phyloP scores from a whole-genome alignment of 1,284 basidiomycete genomes.

The Sporisorium exsertum region DNA sequence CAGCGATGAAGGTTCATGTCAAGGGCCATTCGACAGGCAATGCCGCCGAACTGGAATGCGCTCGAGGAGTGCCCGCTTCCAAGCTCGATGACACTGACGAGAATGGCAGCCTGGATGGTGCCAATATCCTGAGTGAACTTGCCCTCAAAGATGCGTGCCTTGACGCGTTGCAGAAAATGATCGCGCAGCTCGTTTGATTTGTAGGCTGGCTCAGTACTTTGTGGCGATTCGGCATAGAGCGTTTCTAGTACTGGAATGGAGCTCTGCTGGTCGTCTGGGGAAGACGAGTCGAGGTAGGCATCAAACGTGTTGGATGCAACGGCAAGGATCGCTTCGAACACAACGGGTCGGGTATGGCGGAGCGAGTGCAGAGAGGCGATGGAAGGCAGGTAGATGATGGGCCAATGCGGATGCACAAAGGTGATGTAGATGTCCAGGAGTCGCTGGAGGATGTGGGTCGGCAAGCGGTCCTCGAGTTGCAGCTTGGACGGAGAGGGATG shows the following conservation, averaged over 20 bases:
- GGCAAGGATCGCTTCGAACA: conserved; percentile 53
- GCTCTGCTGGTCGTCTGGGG: conserved; percentile 14
- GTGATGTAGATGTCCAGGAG: conserved; percentile 49
- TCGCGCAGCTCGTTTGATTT: conserved; percentile 42
- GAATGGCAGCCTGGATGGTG: conserved; percentile 49
- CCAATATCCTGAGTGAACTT: conserved; percentile 39
- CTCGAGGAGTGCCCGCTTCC: conserved; percentile 45
- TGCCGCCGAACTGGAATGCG: conserved; percentile 52
- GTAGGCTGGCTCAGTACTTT: conserved; percentile 18
- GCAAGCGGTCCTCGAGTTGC: conserved; percentile 37
- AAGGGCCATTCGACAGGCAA: conserved; percentile 50
- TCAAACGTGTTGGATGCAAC: conserved; percentile 53
- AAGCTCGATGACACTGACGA: conserved; percentile 49
- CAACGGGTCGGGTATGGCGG: conserved; percentile 31
- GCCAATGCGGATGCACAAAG: conserved; percentile 57
- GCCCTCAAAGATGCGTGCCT: conserved; percentile 45
- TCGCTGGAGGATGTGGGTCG: conserved; percentile 28
- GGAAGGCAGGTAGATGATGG: conserved; percentile 55
- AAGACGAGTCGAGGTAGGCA: conserved; percentile 24
- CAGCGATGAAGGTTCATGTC: conserved; percentile 53
- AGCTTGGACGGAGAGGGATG: conserved; percentile 7
- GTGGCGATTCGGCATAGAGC: conserved; percentile 27
- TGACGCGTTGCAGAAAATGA: conserved; percentile 45
- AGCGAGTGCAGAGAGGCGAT: conserved; percentile 47
- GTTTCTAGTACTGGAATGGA: conserved; percentile 26